Base-by-base conservation (phyloP, 208 protist genomes). In the Tetramitus jugosus region DNA sequence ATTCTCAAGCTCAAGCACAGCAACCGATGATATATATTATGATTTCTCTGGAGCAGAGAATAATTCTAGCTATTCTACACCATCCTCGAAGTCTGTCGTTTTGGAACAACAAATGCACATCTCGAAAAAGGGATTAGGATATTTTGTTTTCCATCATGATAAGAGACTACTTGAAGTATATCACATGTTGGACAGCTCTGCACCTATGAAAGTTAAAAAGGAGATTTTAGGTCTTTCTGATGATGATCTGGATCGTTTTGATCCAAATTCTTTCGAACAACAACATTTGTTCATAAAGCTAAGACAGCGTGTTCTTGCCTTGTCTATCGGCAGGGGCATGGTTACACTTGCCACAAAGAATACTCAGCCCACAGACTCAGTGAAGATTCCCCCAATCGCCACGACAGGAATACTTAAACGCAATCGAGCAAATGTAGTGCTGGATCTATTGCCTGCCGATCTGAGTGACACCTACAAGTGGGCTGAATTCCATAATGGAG, bases 401-500 rank as follows among this genome's bases (percentile, higher is more conserved):
- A 26, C 26, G n/a, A 31, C 26, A 29, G 37, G 10, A 29, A 39
- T 29, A 29, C 62, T 69, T 26, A 69, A 69, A 69, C 37, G 62
- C 37, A 43, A 43, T 69, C 20, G 62, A 45, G 62, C 37, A 2
- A 45, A 43, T 2, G 43, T 69, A 17, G 7, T 17, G 26, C 45
- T 53, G n/a, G n/a, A n/a, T n/a, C n/a, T n/a, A n/a, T n/a, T n/a
- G n/a, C n/a, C n/a, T n/a, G n/a, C n/a, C n/a, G 37, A 72, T 72
- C 13, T 72, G 17, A n/a, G 29, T 33, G 53, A 72, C 13, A 35
- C 7, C n/a, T 42, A 20, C 17, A 31, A 72, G 37, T 93, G 90
- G 89, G 78, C 89, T 7, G 78, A 88, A n/a, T 92, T 93, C 62
- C 90, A 93, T 75, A 92, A 92, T 74, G 90, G 89, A 39, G 87